These are phyloP conservation scores for Asterochloris erici DNA, from an alignment of 139 green algal species.

Conservation along the genomic window DNA sequence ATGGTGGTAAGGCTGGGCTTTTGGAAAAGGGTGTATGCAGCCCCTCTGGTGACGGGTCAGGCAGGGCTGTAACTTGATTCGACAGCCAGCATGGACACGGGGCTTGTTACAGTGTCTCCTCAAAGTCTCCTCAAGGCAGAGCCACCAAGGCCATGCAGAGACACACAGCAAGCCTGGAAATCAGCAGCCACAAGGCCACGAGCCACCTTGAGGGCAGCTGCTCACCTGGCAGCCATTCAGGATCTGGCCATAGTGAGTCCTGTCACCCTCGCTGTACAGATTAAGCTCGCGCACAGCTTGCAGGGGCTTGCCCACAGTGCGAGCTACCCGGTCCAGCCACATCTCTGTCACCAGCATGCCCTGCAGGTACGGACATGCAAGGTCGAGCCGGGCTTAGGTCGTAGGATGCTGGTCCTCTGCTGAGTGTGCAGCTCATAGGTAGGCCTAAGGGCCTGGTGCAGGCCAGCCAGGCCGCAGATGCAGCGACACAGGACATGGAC, in stretches of 20 bases:
- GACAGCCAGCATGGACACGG: too few relatives aligned
- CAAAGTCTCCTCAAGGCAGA: not conserved
- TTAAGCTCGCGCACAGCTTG: slow-evolving; percentile 59
- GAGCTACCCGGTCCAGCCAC: slow-evolving; percentile 77
- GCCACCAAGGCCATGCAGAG: not conserved
- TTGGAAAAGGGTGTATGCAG: too few relatives aligned
- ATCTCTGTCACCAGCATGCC: slow-evolving; percentile 81
- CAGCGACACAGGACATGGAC: too few relatives aligned
- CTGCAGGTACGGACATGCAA: not conserved
- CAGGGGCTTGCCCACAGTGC: slow-evolving; percentile 24
- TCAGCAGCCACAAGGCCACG: too few relatives aligned
- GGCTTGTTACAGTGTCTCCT: too few relatives aligned
- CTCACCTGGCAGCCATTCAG: slow-evolving; percentile 51
- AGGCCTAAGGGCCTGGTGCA: too few relatives aligned
- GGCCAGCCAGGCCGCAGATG: too few relatives aligned
- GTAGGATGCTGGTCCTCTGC: too few relatives aligned
- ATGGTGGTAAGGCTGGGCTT: not conserved
- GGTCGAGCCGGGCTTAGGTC: too few relatives aligned
- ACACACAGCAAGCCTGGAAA: slow-evolving; percentile 3
- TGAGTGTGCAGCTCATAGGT: too few relatives aligned
- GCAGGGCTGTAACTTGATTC: too few relatives aligned
- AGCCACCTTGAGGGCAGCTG: not conserved
- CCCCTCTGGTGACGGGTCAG: too few relatives aligned
- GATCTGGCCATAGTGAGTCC: slow-evolving; percentile 79
- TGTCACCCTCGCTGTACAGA: slow-evolving; percentile 81